phyloP scores from a whole-genome alignment of 2,329 filamentous ascomycete species.

The Calonectria pseudoreteaudii region DNA sequence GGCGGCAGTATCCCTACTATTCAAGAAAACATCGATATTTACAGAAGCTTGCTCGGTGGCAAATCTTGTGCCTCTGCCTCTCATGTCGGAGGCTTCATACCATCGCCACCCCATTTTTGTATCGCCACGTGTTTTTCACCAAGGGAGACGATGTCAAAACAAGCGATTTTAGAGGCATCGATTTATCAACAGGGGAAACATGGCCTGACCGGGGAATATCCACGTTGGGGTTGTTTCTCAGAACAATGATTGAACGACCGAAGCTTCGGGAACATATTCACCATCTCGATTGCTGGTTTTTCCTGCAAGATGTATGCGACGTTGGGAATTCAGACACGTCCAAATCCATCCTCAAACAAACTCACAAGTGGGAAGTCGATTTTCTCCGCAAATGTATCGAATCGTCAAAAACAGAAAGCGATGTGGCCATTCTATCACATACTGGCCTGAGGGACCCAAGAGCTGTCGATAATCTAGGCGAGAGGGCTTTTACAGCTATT shows the following conservation, averaged over 20 bases:
- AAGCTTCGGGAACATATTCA: not conserved
- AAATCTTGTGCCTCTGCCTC: not conserved
- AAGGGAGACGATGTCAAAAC: not conserved
- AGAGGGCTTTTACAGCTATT: not conserved
- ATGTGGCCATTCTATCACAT: not conserved
- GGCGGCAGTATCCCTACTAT: not conserved
- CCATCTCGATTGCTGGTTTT: not conserved
- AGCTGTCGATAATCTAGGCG: not conserved
- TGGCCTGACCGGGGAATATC: not conserved
- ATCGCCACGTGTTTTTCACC: not conserved
- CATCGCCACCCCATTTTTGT: not conserved
- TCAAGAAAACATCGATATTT: not conserved
- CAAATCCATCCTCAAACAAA: not conserved
- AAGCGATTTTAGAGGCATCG: not conserved
- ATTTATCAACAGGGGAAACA: not conserved
- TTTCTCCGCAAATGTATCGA: not conserved
- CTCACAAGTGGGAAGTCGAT: not conserved
- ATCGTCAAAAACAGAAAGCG: not conserved
- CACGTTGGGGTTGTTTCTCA: not conserved
- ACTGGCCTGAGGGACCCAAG: not conserved
- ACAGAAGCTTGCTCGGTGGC: not conserved
- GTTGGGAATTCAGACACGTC: not conserved
- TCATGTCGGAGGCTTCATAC: not conserved
- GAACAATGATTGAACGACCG: not conserved
- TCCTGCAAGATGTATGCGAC: not conserved